Percentiles rank a stretch among this genome's conserved stretches.
Conservation (phyloP, 2,329 filamentous ascomycete species). For the Fusarium sp. region DNA sequence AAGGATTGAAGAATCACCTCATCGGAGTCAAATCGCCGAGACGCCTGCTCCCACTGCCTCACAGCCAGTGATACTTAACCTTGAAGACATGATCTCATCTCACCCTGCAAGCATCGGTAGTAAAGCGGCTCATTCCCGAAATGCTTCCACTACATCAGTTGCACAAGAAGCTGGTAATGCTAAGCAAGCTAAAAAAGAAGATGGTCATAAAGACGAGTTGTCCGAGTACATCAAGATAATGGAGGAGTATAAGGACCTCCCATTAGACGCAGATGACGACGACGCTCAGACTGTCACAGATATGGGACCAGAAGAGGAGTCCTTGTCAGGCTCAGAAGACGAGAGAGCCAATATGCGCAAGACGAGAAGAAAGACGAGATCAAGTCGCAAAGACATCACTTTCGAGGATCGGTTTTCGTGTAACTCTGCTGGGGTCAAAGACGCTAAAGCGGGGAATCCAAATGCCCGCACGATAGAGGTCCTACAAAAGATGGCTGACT, state of each 20-base stretch:
- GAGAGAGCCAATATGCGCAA: constrained; percentile 34
- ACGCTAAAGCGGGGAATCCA: constrained; percentile 66
- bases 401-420: constrained; percentile 67
- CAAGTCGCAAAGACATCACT: constrained; percentile 46
- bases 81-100: constrained; percentile 21
- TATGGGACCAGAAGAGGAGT: constrained; percentile 25
- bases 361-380: constrained; percentile 37
- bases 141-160: neutral
- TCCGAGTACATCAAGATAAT: constrained; percentile 73
- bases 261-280: constrained; percentile 64
- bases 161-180: neutral
- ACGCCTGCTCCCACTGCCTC: constrained; percentile 41
- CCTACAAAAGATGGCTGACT: constrained; percentile 80
- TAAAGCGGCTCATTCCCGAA: neutral
- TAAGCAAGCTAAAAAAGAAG: neutral
- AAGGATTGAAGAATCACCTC: constrained; percentile 51
- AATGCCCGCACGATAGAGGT: constrained; percentile 82
- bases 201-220: constrained; percentile 63
- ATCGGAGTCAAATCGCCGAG: constrained; percentile 32
- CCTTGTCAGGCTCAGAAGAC: constrained; percentile 41
- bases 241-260: constrained; percentile 69
- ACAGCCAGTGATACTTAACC: constrained; percentile 45
- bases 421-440: constrained; percentile 63
- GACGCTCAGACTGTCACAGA: constrained; percentile 50
- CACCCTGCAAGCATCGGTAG: neutral